Evolutionary conservation across 2,329 filamentous ascomycete genomes (phyloP).

Genomic region (Epichloe coenophiala): DNA sequence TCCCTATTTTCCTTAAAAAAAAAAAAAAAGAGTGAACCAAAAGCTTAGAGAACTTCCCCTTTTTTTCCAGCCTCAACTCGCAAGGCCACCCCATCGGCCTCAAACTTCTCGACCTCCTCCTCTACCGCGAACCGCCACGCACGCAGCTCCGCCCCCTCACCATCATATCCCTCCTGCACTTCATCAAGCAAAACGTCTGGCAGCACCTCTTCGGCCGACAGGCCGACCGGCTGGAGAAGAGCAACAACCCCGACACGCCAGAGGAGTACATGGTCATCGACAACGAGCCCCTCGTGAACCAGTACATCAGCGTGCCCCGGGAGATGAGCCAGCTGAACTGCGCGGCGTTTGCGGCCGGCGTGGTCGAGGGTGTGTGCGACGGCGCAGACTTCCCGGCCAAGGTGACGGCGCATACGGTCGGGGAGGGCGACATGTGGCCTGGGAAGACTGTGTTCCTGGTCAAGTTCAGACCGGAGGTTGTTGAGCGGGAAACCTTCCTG

Average conservation of each 20-base stretch:
- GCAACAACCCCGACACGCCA: slow-evolving; percentile 63
- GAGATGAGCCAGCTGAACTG: slow-evolving; percentile 97
- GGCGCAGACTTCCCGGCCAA: slow-evolving; percentile 79
- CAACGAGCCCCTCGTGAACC: slow-evolving; percentile 96
- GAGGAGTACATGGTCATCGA: slow-evolving; percentile 99
- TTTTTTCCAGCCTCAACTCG: slow-evolving; percentile 54
- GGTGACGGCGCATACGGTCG: slow-evolving; percentile 76
- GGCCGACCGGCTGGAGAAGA: slow-evolving; percentile 87
- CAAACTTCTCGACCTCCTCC: slow-evolving; percentile 86
- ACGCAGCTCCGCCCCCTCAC: slow-evolving; percentile 66
- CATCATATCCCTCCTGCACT: slow-evolving; percentile 83
- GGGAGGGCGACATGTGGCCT: slow-evolving; percentile 76
- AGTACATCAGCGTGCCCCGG: slow-evolving; percentile 81
- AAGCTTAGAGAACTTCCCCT: too few relatives aligned
- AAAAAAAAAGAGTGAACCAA: not conserved
- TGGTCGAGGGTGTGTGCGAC: slow-evolving; percentile 92
- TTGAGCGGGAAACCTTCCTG: slow-evolving; percentile 80
- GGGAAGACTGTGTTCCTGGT: slow-evolving; percentile 92
- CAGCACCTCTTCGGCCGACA: slow-evolving; percentile 81
- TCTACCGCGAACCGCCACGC: slow-evolving; percentile 65
- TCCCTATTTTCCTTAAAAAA: too few relatives aligned
- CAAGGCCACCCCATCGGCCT: slow-evolving; percentile 91
- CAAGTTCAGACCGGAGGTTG: slow-evolving; percentile 79
- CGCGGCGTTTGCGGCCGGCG: slow-evolving; percentile 86
- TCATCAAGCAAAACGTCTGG: slow-evolving; percentile 89